Base-by-base conservation (phyloP, 768 basidiomycete genomes). In the Ramaria rubella region DNA sequence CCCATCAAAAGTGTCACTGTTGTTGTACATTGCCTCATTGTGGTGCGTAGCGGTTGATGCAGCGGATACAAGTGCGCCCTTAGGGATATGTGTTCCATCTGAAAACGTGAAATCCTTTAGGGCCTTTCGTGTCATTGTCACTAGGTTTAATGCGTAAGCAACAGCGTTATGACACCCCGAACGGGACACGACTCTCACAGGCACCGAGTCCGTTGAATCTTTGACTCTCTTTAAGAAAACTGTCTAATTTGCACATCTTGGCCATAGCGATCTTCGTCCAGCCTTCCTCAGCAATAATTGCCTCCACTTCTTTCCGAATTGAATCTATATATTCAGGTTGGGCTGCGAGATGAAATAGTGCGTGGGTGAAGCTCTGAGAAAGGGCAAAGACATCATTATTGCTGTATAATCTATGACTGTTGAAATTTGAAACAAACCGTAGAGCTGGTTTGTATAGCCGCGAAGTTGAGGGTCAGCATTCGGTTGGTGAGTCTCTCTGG, bases 381-480 rank as follows among this genome's bases (percentile, higher is more conserved):
- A 3, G 29, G 17, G 23, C 7, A 26, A 29, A 17, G 33, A 33
- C 31, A 21, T 26, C 9, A 30, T 7, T 14, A 14, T 11, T 23
- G 9, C 21, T 33, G 14, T 19, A 2, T 7, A 9, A 19, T 29
- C 3, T 14, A 27, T n/a, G 23, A n/a, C 3, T 24, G n/a, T 11
- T 60, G 70, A 30, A 52, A 76, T 76, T 56, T 67, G 63, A 1
- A 75, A 69, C 1, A 73, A 66, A 0, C 76, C 77, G 56, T 79
- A 77, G 27, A 69, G 70, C 74, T 49, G 78, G n/a, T n/a, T n/a
- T n/a, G n/a, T n/a, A n/a, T n/a, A n/a, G n/a, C n/a, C n/a, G n/a
- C n/a, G n/a, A n/a, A 75, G 61, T 77, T 75, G 31, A 75, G 59
- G 23, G 66, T 59, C 27, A 77, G 67, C 1, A 77, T 48, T n/a